Evolutionary conservation across 176 grass and related monocot species (phyloP), one percentile per base, ranked within the genome.

Genomic region (Leersia perrieri): DNA sequence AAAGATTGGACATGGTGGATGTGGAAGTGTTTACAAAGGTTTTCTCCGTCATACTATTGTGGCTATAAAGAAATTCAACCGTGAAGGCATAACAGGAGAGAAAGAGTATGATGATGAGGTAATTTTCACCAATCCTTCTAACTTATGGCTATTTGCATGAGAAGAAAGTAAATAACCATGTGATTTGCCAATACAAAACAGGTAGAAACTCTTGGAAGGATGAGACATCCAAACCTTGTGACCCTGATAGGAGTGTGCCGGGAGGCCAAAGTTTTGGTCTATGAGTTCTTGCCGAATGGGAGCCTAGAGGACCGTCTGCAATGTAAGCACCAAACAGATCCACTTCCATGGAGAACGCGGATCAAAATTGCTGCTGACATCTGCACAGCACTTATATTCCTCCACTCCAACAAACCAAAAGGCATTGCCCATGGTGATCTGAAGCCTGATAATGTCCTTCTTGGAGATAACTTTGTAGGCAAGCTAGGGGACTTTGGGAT

Each of bases 401-500:
- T 96, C 11, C 93, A 92, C 80, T 92, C 88, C 3, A 79, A 65
- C 38, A 81, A 88, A 47, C 88, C 82, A 38, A 71, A 88, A 66
- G 33, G 61, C 70, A 85, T 92, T 4, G 88, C 82, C 41, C 93
- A 96, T 83, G 85, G 93, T 12, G 90, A 96, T 79, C 72, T 96
- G 18, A 96, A 96, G 72, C 93, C 93, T 34, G 88, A 85, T 23
- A 96, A 92, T 66, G 51, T 96, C 3, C 90, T 96, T 18, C 90
- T 96, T 30, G 88, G 86, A 3, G 20, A 42, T 22, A 87, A 81
- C 72, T 86, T 80, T 39, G 40, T 72, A 18, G 65, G 71, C 55
- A 96, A 96, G 76, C 87, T 96, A 22, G 84, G 88, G 23, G 93
- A 96, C 68, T 88, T 92, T 20, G 91, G 94, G 20, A 97, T 94